Conservation (phyloP, 108 stramenopile species). For the Cyclotella distinguenda region DNA sequence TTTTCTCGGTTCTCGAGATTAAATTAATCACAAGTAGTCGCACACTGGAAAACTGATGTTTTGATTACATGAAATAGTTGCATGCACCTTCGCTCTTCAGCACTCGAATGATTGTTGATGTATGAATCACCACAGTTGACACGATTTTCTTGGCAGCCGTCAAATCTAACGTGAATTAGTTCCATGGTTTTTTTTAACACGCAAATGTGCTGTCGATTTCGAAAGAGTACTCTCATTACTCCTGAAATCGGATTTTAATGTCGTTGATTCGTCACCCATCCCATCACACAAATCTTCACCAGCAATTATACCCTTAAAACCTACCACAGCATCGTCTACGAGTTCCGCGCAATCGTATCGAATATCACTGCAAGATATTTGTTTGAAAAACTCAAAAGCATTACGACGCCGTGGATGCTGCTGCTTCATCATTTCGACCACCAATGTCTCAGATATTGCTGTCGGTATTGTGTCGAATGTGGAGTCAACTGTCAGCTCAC, state of each 20-base stretch:
- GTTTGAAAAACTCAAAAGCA: neutral
- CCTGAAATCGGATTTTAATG: neutral
- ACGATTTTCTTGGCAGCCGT: no score
- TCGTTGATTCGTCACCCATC: constrained; percentile 2
- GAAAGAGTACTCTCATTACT: neutral
- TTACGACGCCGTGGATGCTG: constrained; percentile 3
- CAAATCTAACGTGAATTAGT: no score
- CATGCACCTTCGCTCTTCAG: no score
- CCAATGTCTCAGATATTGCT: neutral
- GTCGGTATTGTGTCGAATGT: constrained; percentile 1
- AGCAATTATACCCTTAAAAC: constrained; percentile 21
- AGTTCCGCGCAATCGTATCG: constrained; percentile 1
- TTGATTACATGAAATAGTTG: no score
- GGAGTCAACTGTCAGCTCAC: constrained; percentile 15
- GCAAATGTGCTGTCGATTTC: neutral
- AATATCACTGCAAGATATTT: neutral
- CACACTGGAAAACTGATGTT: no score
- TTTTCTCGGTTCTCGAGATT: no score
- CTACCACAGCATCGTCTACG: constrained; percentile 14
- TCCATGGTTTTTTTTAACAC: neutral
- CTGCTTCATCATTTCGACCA: constrained; percentile 1
- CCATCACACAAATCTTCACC: constrained; percentile 53
- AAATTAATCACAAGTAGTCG: no score
- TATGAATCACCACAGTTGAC: no score
- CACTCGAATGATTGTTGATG: no score